Conservation (phyloP, 1,139 yeast genomes). For the Nakaseomyces kungkrabaensis region DNA sequence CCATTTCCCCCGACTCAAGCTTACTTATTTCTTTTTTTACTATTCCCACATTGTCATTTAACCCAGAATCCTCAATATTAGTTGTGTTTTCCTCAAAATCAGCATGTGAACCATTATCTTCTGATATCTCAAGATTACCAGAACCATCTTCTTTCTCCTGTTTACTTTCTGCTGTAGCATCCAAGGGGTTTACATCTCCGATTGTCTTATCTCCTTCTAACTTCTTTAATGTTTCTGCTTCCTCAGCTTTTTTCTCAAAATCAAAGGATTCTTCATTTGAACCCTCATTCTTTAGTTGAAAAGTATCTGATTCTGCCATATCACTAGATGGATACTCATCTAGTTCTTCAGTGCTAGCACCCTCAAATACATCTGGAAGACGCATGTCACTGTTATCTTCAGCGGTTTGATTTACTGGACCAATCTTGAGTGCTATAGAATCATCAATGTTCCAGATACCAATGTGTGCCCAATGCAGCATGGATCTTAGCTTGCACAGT, state of each 20-base stretch:
- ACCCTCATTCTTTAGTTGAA: background rate
- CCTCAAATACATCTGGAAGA: conserved; percentile 1
- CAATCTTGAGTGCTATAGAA: conserved; percentile 27
- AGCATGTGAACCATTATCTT: too few species aligned
- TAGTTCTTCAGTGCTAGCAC: conserved; percentile 1
- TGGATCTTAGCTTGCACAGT: conserved; percentile 43
- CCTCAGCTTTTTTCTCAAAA: background rate
- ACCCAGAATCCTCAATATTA: too few species aligned
- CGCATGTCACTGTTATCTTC: conserved; percentile 4
- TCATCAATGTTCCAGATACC: conserved; percentile 43
- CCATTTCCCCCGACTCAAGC: too few species aligned
- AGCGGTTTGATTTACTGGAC: conserved; percentile 23
- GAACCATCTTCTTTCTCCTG: background rate
- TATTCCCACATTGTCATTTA: too few species aligned
- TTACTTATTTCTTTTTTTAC: too few species aligned
- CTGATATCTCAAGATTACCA: background rate
- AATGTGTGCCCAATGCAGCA: conserved; percentile 74
- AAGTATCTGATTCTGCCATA: background rate
- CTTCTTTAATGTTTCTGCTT: background rate
- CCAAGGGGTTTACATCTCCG: background rate
- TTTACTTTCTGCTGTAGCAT: background rate
- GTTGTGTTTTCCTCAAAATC: too few species aligned
- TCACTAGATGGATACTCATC: conserved; percentile 3
- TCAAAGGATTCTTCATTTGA: conserved; percentile 2
- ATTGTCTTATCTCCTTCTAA: background rate